Percentiles rank a stretch among this genome's conserved stretches.
Evolutionary conservation across 257 asterid genomes (phyloP).

Genomic region (Forsythia viridissima): DNA sequence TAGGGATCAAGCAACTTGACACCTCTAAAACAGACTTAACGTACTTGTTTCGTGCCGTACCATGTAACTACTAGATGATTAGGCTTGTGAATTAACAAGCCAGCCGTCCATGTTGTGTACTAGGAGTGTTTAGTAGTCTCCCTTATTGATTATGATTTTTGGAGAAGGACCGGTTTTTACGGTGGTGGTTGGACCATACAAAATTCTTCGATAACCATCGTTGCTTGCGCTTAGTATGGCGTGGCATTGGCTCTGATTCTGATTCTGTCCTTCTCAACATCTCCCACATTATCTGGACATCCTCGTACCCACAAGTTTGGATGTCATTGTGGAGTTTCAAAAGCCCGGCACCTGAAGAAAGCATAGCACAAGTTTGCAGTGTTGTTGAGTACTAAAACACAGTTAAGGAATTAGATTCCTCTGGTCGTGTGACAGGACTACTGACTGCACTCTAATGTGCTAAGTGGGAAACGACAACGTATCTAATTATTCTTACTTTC

Average conservation of each 20-base stretch:
- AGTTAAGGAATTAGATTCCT: not conserved
- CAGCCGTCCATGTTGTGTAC: no score
- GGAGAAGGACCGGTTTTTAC: not conserved
- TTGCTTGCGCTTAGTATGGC: not conserved
- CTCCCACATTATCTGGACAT: not conserved
- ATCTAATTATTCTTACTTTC: not conserved
- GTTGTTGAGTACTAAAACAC: not conserved
- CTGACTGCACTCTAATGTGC: not conserved
- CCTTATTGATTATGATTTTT: not conserved
- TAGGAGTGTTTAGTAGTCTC: not conserved
- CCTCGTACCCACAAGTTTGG: not conserved
- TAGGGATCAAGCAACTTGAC: no score
- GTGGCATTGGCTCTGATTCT: not conserved
- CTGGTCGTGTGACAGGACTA: not conserved
- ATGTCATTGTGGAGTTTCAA: slow-evolving; percentile 3
- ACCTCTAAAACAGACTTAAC: no score
- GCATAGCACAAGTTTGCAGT: not conserved
- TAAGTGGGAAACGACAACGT: not conserved
- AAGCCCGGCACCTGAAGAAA: not conserved
- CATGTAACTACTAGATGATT: no score
- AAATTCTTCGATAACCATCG: not conserved
- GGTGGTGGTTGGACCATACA: not conserved
- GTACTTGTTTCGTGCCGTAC: no score
- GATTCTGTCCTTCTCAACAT: not conserved
- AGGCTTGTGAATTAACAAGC: no score